A percentile compares a stretch with the other conserved stretches of the same genome.
Conservation (phyloP, 2,329 filamentous ascomycete genomes). For the Xenoacremonium recifei region DNA sequence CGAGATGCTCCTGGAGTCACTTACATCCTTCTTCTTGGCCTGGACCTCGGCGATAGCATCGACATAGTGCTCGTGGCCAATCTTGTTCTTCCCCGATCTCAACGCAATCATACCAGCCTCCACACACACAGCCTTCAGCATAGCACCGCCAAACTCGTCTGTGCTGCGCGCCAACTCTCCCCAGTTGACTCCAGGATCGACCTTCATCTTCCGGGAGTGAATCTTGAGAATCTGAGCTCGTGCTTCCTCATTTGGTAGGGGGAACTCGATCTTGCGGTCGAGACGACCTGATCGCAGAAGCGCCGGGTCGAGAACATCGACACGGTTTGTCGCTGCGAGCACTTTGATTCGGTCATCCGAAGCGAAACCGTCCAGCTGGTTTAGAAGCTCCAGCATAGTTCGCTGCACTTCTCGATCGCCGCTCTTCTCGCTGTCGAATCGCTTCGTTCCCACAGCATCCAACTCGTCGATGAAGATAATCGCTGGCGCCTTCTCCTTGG, state of each 20-base stretch:
- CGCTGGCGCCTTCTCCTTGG: conserved; percentile 97
- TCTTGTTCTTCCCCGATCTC: conserved; percentile 91
- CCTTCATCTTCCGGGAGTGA: conserved; percentile 97
- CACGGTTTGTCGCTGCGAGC: conserved; percentile 88
- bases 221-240: conserved; percentile 96
- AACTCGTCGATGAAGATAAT: conserved; percentile 99
- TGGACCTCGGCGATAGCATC: conserved; percentile 97
- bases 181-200: conserved; percentile 93
- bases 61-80: conserved; percentile 97
- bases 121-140: conserved; percentile 97
- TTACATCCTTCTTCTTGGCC: conserved; percentile 88
- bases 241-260: conserved; percentile 95
- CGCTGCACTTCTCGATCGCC: conserved; percentile 97
- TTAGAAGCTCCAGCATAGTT: conserved; percentile 97
- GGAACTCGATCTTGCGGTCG: conserved; percentile 98
- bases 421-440: conserved; percentile 97
- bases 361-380: conserved; percentile 97
- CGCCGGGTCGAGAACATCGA: conserved; percentile 90
- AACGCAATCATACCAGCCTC: conserved; percentile 99
- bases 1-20: no score
- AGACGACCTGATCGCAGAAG: conserved; percentile 88
- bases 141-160: conserved; percentile 96
- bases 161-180: conserved; percentile 91
- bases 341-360: conserved; percentile 97
- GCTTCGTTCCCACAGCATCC: conserved; percentile 97